Conservation (phyloP, 495 filamentous ascomycete genomes). For the Talaromyces proteolyticus region DNA sequence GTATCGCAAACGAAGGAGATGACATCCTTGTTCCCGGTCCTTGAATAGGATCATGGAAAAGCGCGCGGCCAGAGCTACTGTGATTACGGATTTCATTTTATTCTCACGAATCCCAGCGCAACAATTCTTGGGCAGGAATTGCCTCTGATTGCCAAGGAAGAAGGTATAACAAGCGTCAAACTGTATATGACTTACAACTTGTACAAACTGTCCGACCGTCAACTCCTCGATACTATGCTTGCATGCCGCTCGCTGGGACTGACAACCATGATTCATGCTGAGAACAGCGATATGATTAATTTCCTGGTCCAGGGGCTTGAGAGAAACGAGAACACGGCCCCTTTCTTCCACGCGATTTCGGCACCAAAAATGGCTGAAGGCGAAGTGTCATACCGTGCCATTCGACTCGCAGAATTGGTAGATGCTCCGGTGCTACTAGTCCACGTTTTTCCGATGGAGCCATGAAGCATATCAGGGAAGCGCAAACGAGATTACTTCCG, state of each 20-base stretch:
- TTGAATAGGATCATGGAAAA: constrained; percentile 40
- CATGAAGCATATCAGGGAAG: constrained; percentile 42
- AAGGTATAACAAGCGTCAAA: constrained; percentile 53
- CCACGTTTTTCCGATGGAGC: constrained; percentile 47
- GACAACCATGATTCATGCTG: constrained; percentile 57
- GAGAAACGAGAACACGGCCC: constrained; percentile 35
- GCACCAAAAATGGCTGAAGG: constrained; percentile 49
- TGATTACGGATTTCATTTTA: constrained; percentile 56
- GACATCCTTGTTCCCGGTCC: constrained; percentile 37
- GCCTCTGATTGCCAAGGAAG: constrained; percentile 25
- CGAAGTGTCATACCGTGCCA: constrained; percentile 54
- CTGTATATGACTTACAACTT: constrained; percentile 61
- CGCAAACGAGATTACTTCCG: constrained; percentile 49
- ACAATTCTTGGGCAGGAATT: constrained; percentile 37
- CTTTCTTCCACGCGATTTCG: constrained; percentile 48
- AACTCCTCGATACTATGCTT: constrained; percentile 52
- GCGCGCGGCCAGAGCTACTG: constrained; percentile 43
- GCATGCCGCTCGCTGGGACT: constrained; percentile 39
- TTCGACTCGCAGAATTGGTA: constrained; percentile 46
- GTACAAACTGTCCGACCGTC: constrained; percentile 46
- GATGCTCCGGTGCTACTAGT: constrained; percentile 53
- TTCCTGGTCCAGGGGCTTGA: constrained; percentile 43
- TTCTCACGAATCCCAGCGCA: constrained; percentile 46
- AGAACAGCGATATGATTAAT: constrained; percentile 50
- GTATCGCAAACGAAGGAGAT: constrained; percentile 46